Evolutionary conservation across 2,329 filamentous ascomycete genomes (phyloP).

Genomic region (Geosmithia flava): DNA sequence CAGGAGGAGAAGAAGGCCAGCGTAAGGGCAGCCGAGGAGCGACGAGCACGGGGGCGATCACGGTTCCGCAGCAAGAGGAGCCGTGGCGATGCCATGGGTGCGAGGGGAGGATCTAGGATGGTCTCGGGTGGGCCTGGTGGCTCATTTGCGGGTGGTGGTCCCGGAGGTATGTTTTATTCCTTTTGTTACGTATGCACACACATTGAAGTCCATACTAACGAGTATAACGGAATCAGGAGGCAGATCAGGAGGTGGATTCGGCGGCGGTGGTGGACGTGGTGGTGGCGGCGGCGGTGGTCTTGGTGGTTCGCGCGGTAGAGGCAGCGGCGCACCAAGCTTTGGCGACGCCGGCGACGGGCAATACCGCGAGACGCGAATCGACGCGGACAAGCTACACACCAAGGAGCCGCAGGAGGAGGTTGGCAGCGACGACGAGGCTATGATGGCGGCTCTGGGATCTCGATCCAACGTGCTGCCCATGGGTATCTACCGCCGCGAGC

Average conservation of each 20-base stretch:
- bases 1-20: conserved; percentile 29
- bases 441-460: conserved; percentile 19
- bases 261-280: conserved; percentile 9
- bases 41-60: conserved; percentile 22
- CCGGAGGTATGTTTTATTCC: neutral
- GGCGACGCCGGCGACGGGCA: conserved; percentile 15
- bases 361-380: conserved; percentile 35
- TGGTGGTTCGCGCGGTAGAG: conserved; percentile 13
- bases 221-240: conserved; percentile 6
- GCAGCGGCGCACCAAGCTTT: conserved; percentile 22
- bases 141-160: neutral
- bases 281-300: conserved; percentile 11
- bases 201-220: neutral
- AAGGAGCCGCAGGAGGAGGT: conserved; percentile 30
- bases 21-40: conserved; percentile 26
- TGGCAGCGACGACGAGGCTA: conserved; percentile 29
- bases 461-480: conserved; percentile 31
- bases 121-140: neutral
- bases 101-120: conserved; percentile 12
- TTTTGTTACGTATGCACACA: neutral
- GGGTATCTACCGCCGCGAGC: conserved; percentile 41
- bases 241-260: conserved; percentile 7
- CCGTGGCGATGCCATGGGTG: conserved; percentile 30
- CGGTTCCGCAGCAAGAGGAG: conserved; percentile 28
- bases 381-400: conserved; percentile 40